phyloP scores from a whole-genome alignment of 768 basidiomycete species.

The Crepidotus variabilis region DNA sequence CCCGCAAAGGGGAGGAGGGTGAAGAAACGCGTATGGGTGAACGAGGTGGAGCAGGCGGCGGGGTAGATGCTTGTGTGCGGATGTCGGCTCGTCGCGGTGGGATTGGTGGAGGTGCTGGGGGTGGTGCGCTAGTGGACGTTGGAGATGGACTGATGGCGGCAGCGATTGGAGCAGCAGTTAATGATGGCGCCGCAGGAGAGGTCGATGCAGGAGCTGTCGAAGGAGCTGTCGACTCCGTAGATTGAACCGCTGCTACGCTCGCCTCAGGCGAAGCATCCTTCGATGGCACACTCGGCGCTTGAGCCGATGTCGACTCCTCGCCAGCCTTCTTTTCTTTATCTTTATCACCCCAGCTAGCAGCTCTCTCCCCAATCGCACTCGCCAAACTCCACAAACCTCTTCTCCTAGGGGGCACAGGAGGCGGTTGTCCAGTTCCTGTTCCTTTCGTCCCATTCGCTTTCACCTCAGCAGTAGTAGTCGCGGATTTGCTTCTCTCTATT shows the following conservation, averaged over 20 bases:
- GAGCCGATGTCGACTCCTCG: too few relatives aligned
- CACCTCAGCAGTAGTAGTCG: not conserved
- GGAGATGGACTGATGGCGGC: slow-evolving; percentile 24
- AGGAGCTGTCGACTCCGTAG: slow-evolving; percentile 13
- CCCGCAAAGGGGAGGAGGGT: slow-evolving; percentile 7
- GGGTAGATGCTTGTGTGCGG: slow-evolving; percentile 24
- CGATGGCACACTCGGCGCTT: too few relatives aligned
- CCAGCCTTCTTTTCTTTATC: slow-evolving; percentile 30
- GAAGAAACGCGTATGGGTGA: slow-evolving; percentile 19
- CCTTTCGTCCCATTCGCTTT: not conserved
- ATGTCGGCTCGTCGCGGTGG: not conserved
- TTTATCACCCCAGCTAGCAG: slow-evolving; percentile 50
- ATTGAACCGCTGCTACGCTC: slow-evolving; percentile 5
- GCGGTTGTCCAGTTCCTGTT: slow-evolving; percentile 10
- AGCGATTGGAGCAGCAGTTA: slow-evolving; percentile 4
- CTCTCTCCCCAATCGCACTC: slow-evolving; percentile 55
- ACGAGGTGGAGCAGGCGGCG: too few relatives aligned
- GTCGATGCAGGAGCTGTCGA: slow-evolving; percentile 7
- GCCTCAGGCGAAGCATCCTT: too few relatives aligned
- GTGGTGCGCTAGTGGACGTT: slow-evolving; percentile 26
- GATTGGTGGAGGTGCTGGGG: slow-evolving; percentile 36
- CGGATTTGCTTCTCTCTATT: not conserved
- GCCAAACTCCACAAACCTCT: slow-evolving; percentile 68
- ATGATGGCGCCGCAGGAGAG: not conserved
- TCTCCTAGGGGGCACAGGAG: slow-evolving; percentile 28